phyloP scores from a whole-genome alignment of 2,329 filamentous ascomycete genomes.

The Ophiostoma sp. region DNA sequence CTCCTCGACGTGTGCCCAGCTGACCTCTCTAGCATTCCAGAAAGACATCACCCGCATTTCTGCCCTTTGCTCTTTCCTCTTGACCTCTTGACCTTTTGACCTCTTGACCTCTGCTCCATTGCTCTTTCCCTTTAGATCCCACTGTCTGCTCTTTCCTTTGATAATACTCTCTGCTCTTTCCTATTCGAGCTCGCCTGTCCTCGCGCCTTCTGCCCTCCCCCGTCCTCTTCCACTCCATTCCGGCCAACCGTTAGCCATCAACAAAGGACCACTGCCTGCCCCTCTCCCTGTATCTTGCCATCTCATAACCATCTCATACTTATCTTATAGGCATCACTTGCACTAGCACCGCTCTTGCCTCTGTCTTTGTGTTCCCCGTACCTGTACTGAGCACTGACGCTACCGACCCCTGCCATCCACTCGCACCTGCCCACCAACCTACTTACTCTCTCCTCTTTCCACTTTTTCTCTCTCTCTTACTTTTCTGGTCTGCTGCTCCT shows the following conservation, averaged over 20 bases:
- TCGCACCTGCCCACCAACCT: conserved; percentile 9
- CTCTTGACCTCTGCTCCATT: not conserved
- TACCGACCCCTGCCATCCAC: conserved; percentile 11
- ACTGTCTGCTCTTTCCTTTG: not conserved
- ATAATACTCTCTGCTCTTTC: conserved; percentile 11
- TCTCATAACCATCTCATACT: not conserved
- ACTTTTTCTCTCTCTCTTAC: conserved; percentile 14
- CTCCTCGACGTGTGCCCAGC: conserved; percentile 16
- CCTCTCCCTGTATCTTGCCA: not conserved
- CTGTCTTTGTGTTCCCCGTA: not conserved
- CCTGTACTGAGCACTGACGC: conserved; percentile 6
- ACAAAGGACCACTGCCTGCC: not conserved
- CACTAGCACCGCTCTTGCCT: not conserved
- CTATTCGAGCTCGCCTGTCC: not conserved
- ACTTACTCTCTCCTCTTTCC: conserved; percentile 12
- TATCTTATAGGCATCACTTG: not conserved
- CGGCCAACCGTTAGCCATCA: not conserved
- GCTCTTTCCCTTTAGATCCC: not conserved
- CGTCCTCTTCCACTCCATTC: not conserved
- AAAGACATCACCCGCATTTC: conserved; percentile 12
- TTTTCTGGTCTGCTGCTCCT: conserved; percentile 14
- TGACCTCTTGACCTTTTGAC: not conserved
- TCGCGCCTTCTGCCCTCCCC: not conserved
- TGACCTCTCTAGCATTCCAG: conserved; percentile 17
- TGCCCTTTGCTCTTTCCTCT: not conserved